These are phyloP conservation scores for Alternaria solani DNA, from an alignment of 2,329 filamentous ascomycete genomes.

Conservation along the genomic window DNA sequence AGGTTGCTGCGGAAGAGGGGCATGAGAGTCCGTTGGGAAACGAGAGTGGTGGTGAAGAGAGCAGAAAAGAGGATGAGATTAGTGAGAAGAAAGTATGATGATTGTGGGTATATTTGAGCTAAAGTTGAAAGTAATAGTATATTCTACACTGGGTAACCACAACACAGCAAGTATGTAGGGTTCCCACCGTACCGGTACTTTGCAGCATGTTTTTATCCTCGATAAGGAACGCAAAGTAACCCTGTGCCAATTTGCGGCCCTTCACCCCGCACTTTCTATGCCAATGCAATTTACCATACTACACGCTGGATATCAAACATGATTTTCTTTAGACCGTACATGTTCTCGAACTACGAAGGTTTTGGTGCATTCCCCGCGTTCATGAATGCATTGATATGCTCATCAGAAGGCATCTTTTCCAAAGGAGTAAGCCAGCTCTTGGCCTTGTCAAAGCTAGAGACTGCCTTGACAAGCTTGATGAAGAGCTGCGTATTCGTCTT, in stretches of 20 bases:
- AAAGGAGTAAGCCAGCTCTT: slow-evolving; percentile 42
- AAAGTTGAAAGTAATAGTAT: not conserved
- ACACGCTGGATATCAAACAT: slow-evolving; percentile 5
- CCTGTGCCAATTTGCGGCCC: not conserved
- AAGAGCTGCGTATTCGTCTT: slow-evolving; percentile 50
- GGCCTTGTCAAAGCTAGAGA: slow-evolving; percentile 43
- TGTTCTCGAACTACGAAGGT: slow-evolving; percentile 8
- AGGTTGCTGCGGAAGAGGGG: slow-evolving; percentile 43
- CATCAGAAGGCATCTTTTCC: slow-evolving; percentile 41
- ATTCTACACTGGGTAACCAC: not conserved
- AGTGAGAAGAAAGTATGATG: slow-evolving; percentile 18
- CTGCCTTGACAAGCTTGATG: slow-evolving; percentile 55
- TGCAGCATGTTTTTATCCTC: not conserved
- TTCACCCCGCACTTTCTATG: not conserved
- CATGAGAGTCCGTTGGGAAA: slow-evolving; percentile 27
- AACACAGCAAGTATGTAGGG: not conserved
- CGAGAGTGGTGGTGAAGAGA: slow-evolving; percentile 14
- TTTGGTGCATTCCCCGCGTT: slow-evolving; percentile 19
- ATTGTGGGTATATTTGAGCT: not conserved
- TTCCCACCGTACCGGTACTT: not conserved
- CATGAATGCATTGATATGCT: slow-evolving; percentile 37
- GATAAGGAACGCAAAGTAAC: not conserved
- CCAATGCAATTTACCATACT: slow-evolving; percentile 2
- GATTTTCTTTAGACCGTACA: not conserved
- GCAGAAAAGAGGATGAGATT: slow-evolving; percentile 24